Base-by-base conservation (phyloP, 768 basidiomycete genomes). In the Cyclocybe aegerita region DNA sequence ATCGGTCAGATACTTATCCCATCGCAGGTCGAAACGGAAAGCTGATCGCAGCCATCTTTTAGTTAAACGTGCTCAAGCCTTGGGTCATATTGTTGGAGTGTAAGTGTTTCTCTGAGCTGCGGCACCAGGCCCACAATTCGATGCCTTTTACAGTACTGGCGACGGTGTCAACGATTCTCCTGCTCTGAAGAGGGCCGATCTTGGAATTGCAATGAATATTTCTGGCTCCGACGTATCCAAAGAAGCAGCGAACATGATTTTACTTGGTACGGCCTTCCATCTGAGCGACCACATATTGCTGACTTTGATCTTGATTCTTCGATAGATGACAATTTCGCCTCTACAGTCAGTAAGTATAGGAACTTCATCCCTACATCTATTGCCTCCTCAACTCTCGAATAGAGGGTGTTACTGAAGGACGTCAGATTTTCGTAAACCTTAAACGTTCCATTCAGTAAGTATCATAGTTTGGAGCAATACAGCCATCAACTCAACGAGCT, bases 191-290 rank as follows among this genome's bases (percentile, higher is more conserved):
- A 82, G 82, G 68, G 84, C 85, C 29, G 85, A 86, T 55, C 73
- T 87, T 16, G 85, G 85, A 30, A 86, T 86, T 58, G 84, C 85
- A 0, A 88, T 88, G 85, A 86, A 86, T 57, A 81, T 86, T 33
- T 85, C 84, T 17, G 85, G 85, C 32, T 86, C 84, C 4, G 85
- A 86, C 54, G 85, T 86, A 9, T 85, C 84, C 1, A 86, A 88
- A 59, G 85, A 86, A 64, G 85, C 85, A 2, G 85, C 85, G 1
- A 82, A 88, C 62, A 86, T 88, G 83, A 84, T 88, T 58, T 70
- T 87, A 10, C 73, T 86, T 4, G 83, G 82, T 82, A 53, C 45
- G 61, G 43, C 12, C 14, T 36, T 38, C 30, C 9, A 0, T n/a
- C 14, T 9, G 6, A 5, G 6, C 11, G 23, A 15, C n/a, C 9